Percentiles rank a stretch among this genome's conserved stretches.
Conservation (phyloP, 331 rosid species). For the Spiraea crenata region DNA sequence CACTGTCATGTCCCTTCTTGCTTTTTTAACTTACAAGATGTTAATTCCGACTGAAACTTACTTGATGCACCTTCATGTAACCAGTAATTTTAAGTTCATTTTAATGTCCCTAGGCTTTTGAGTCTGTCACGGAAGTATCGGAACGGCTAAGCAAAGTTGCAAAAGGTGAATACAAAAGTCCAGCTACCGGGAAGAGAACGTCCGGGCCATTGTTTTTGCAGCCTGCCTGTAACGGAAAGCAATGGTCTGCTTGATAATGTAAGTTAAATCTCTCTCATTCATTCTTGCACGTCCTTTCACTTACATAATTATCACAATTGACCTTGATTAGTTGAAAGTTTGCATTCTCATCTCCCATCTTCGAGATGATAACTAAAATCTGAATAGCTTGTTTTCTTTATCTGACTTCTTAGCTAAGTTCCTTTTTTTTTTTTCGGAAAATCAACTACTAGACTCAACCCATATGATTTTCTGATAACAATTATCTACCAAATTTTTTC, state of each 20-base stretch:
- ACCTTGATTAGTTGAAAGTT: background rate
- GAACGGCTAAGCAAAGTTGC: constrained; percentile 69
- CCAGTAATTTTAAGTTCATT: background rate
- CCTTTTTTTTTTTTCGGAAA: background rate
- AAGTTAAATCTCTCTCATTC: constrained; percentile 37
- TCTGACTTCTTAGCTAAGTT: background rate
- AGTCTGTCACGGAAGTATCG: constrained; percentile 57
- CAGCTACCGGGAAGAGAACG: constrained; percentile 69
- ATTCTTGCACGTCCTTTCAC: constrained; percentile 12
- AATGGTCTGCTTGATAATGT: constrained; percentile 50
- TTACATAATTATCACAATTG: background rate
- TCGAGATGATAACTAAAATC: background rate
- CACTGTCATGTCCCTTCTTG: background rate
- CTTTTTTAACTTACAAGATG: background rate
- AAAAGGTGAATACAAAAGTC: constrained; percentile 64
- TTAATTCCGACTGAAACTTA: background rate
- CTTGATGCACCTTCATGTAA: background rate
- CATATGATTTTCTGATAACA: background rate
- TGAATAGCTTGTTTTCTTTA: background rate
- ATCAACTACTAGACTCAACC: background rate
- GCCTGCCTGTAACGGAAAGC: constrained; percentile 57
- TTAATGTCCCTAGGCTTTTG: constrained; percentile 66
- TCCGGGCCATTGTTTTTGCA: constrained; percentile 67
- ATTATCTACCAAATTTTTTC: background rate
- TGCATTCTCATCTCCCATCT: background rate